Conservation (phyloP, 345 rosid species). For the Isatis tinctoria region DNA sequence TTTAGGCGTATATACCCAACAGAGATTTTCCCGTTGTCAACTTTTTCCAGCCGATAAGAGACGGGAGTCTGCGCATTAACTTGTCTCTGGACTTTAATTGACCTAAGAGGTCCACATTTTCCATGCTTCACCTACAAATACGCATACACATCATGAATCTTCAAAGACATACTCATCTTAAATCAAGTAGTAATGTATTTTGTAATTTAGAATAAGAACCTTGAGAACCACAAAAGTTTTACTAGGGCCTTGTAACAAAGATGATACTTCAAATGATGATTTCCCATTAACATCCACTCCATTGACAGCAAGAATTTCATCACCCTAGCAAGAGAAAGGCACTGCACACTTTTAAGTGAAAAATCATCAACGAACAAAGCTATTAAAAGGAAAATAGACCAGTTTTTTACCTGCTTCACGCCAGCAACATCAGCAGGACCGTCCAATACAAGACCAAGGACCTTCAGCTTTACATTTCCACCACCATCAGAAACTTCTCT, state of each 20-base stretch:
- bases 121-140: constrained; percentile 83
- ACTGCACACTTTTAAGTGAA: background rate
- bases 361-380: background rate
- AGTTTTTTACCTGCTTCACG: constrained; percentile 63
- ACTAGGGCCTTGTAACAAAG: constrained; percentile 89
- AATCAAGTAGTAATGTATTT: background rate
- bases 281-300: constrained; percentile 79
- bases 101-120: constrained; percentile 67
- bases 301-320: constrained; percentile 77
- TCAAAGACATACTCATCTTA: background rate
- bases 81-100: constrained; percentile 75
- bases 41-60: constrained; percentile 74
- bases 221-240: constrained; percentile 78
- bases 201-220: constrained; percentile 39
- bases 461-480: constrained; percentile 68
- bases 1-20: constrained; percentile 79
- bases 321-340: constrained; percentile 51
- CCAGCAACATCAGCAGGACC: constrained; percentile 90
- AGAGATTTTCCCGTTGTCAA: constrained; percentile 53
- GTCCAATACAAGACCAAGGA: constrained; percentile 75
- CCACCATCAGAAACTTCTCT: constrained; percentile 75
- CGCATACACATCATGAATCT: background rate
- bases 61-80: constrained; percentile 82
- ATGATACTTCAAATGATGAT: constrained; percentile 90
- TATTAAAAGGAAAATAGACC: background rate